Evolutionary conservation across 2,329 filamentous ascomycete genomes (phyloP).

Genomic region (Epichloe coenophiala): DNA sequence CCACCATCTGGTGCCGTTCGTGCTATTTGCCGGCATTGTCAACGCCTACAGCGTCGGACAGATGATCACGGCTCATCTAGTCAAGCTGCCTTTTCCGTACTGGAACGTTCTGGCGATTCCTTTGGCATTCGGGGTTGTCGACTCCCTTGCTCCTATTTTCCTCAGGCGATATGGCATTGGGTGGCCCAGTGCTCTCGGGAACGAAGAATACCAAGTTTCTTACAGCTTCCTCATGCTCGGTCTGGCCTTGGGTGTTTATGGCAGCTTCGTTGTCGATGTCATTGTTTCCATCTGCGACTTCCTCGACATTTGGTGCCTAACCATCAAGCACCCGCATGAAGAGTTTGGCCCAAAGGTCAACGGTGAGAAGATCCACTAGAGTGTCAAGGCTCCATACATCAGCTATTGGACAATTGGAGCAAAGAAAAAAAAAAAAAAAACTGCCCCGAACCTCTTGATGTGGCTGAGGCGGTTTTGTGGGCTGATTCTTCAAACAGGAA

Average conservation of each 20-base stretch:
- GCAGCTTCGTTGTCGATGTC: constrained; percentile 92
- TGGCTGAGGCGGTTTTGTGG: not conserved
- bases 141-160: constrained; percentile 62
- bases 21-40: constrained; percentile 74
- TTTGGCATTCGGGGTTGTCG: constrained; percentile 62
- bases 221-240: constrained; percentile 86
- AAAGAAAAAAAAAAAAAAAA: not conserved
- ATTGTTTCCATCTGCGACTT: constrained; percentile 98
- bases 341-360: constrained; percentile 23
- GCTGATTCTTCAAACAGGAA: not conserved
- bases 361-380: constrained; percentile 27
- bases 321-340: constrained; percentile 72
- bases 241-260: constrained; percentile 78
- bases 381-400: not conserved
- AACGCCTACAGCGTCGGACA: constrained; percentile 93
- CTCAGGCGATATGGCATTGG: constrained; percentile 47
- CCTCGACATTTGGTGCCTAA: constrained; percentile 95
- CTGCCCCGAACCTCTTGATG: not conserved
- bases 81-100: constrained; percentile 79
- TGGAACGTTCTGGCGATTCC: constrained; percentile 74
- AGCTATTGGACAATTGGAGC: not conserved
- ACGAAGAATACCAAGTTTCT: constrained; percentile 74
- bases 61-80: constrained; percentile 90
- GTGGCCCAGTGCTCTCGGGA: constrained; percentile 65
- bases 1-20: constrained; percentile 77